Conservation (phyloP, 768 basidiomycete genomes). For the Xerocomellus intermedius region DNA sequence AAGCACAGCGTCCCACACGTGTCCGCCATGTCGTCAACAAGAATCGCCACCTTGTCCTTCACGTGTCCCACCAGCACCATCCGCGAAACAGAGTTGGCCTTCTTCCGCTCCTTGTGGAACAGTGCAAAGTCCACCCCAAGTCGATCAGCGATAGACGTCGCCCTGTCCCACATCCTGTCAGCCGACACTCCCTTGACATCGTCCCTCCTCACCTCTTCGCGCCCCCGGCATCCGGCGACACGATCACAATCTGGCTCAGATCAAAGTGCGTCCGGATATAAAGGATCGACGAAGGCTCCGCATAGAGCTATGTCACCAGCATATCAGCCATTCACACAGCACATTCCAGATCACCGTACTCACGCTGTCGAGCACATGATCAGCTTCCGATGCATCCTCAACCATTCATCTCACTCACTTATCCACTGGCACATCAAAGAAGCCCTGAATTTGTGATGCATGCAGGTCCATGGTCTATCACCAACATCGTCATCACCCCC, state of each 20-base stretch:
- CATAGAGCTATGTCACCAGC: slow-evolving; percentile 64
- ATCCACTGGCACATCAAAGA: slow-evolving; percentile 99
- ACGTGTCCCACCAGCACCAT: slow-evolving; percentile 97
- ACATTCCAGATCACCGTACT: slow-evolving; percentile 32
- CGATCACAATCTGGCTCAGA: slow-evolving; percentile 84
- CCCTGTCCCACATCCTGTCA: slow-evolving; percentile 49
- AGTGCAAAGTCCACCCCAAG: slow-evolving; percentile 97
- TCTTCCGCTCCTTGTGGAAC: slow-evolving; percentile 99
- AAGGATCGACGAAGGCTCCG: slow-evolving; percentile 91
- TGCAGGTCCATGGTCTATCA: slow-evolving; percentile 95
- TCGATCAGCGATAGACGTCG: slow-evolving; percentile 94
- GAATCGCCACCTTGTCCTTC: slow-evolving; percentile 86
- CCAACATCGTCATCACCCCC: slow-evolving; percentile 1
- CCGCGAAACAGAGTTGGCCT: slow-evolving; percentile 90
- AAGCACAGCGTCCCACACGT: slow-evolving; percentile 93
- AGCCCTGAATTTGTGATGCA: slow-evolving; percentile 98
- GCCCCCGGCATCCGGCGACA: slow-evolving; percentile 97
- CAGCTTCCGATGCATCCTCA: slow-evolving; percentile 10
- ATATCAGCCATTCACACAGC: slow-evolving; percentile 21
- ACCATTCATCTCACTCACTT: slow-evolving; percentile 63
- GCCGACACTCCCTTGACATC: neutral
- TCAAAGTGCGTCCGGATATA: slow-evolving; percentile 94
- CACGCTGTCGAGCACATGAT: slow-evolving; percentile 40
- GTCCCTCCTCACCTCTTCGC: slow-evolving; percentile 75
- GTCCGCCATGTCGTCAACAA: slow-evolving; percentile 99